These are phyloP conservation scores for Aureobasidium subglaciale DNA, from an alignment of 2,329 filamentous ascomycete species.

Conservation along the genomic window DNA sequence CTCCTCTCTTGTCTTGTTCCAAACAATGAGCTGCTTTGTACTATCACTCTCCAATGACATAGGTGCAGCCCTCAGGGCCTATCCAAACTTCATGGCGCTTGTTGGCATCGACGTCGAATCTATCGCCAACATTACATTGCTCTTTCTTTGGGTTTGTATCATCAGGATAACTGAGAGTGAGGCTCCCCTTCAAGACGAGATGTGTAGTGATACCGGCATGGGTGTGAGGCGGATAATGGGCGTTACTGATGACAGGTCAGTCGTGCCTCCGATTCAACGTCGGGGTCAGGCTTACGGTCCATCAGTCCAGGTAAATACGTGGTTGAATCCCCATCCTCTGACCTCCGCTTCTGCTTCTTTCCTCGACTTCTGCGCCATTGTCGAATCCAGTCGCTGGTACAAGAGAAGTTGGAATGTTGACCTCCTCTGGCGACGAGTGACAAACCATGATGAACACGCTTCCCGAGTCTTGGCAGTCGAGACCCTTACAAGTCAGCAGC, in stretches of 20 bases:
- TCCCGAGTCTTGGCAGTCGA: constrained; percentile 2
- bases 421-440: not conserved
- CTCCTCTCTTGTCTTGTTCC: no score
- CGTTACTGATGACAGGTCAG: constrained; percentile 44
- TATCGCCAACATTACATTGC: constrained; percentile 53
- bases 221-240: constrained; percentile 61
- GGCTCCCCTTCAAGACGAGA: constrained; percentile 56
- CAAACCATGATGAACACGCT: not conserved
- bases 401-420: no score
- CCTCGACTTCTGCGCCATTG: constrained; percentile 30
- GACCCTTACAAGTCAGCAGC: constrained; percentile 3
- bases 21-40: no score
- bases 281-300: constrained; percentile 49
- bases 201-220: constrained; percentile 62
- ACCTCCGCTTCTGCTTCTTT: constrained; percentile 54
- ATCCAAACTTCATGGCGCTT: constrained; percentile 64
- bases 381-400: no score
- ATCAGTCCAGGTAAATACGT: constrained; percentile 68
- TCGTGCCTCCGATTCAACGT: not conserved
- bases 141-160: constrained; percentile 50
- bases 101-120: constrained; percentile 60
- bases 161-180: constrained; percentile 61
- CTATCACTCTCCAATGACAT: constrained; percentile 52
- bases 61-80: constrained; percentile 58
- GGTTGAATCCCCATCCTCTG: constrained; percentile 59